Evolutionary conservation across 2,329 filamentous ascomycete genomes (phyloP).

Genomic region (Madurella fahalii): DNA sequence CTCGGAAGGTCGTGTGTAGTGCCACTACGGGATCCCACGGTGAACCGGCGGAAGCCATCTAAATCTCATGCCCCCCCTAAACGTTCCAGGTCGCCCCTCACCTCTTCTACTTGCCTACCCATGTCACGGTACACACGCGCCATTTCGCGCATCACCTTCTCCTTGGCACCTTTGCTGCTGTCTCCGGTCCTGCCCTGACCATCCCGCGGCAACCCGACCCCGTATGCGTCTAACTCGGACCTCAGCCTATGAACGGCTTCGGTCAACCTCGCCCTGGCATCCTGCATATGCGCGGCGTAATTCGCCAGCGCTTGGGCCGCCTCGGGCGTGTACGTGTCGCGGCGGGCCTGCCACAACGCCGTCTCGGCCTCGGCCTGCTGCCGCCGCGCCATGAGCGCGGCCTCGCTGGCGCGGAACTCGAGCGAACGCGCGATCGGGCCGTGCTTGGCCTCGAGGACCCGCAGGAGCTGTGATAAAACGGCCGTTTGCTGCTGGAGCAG

Average conservation of each 20-base stretch:
- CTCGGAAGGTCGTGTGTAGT: too few species aligned
- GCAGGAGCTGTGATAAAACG: slow-evolving; percentile 42
- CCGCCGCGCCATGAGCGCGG: slow-evolving; percentile 41
- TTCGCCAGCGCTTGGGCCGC: slow-evolving; percentile 40
- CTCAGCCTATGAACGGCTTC: slow-evolving; percentile 41
- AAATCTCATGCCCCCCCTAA: slow-evolving; percentile 23
- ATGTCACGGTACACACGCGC: slow-evolving; percentile 49
- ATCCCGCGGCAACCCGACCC: slow-evolving; percentile 34
- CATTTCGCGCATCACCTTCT: slow-evolving; percentile 51
- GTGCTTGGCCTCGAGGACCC: slow-evolving; percentile 52
- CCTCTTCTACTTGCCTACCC: slow-evolving; percentile 46
- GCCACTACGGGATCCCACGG: too few species aligned
- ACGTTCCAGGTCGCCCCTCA: slow-evolving; percentile 42
- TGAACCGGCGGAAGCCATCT: too few species aligned
- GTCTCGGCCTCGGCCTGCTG: slow-evolving; percentile 37
- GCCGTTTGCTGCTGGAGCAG: slow-evolving; percentile 40
- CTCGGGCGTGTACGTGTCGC: slow-evolving; percentile 44
- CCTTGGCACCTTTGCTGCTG: slow-evolving; percentile 36
- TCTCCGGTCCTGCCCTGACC: slow-evolving; percentile 28
- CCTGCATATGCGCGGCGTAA: slow-evolving; percentile 47
- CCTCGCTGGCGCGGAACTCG: slow-evolving; percentile 46
- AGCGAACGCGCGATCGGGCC: slow-evolving; percentile 48
- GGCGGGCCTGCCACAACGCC: slow-evolving; percentile 33
- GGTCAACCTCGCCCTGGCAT: slow-evolving; percentile 43
- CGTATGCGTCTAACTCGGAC: slow-evolving; percentile 47